Evolutionary conservation across 441 rosid genomes (phyloP), one percentile per base, ranked within the genome.

Genomic region (Breynia disticha): DNA sequence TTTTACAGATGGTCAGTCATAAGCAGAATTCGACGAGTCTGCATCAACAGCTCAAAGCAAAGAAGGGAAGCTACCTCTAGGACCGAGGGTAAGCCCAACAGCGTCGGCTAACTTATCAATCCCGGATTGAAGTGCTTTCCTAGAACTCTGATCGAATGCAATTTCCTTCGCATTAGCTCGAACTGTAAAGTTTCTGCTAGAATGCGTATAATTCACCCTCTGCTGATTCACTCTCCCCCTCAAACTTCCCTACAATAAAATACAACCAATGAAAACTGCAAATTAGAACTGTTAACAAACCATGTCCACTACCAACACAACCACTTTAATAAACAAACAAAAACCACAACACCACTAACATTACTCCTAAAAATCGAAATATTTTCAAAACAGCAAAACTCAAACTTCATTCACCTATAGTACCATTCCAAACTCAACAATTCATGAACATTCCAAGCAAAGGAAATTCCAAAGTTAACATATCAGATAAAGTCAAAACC

Each of bases 11-110:
- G 32, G 32, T 7, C 7, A 2, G 32, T 24, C 32, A n/a, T 24
- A 24, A 24, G 32, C 32, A n/a, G n/a, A n/a, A n/a, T n/a, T n/a
- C n/a, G n/a, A n/a, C n/a, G n/a, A n/a, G n/a, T n/a, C n/a, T n/a
- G n/a, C 32, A 24, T 24, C 32, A 24, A 24, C n/a, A 17, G 17
- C 7, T 17, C 50, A 46, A 43, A 15, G 19, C 42, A 8, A 20
- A 20, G 55, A 56, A 41, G 56, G 59, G 46, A 41, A n/a, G 54
- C 47, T 76, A 93, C 99, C 99, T 73, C 96, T 81, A 7, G 99
- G 99, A 19, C 99, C 99, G 45, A 89, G 97, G 42, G 99, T 93
- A 50, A 93, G 93, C 47, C 78, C 97, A 38, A 93, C 97, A 44
- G 76, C 79, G 65, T 89, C 99, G 38, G 96, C 83, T 61, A 93